phyloP scores from a whole-genome alignment of 495 filamentous ascomycete species.

The Hyaloscypha finlandica region DNA sequence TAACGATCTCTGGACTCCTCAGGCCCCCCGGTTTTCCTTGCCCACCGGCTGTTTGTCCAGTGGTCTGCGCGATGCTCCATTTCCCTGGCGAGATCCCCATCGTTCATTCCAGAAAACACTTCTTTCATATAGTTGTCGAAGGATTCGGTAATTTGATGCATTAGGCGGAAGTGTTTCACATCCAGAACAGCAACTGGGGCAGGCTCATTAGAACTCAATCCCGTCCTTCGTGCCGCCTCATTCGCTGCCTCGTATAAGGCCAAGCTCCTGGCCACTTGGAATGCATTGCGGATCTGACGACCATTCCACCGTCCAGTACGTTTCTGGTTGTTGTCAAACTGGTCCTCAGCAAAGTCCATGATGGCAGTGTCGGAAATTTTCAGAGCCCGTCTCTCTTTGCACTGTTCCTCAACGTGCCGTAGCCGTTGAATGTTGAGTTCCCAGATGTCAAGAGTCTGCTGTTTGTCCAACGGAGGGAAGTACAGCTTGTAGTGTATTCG shows the following conservation, averaged over 20 bases:
- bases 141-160: constrained; percentile 9
- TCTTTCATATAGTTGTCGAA: constrained; percentile 8
- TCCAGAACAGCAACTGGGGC: background rate
- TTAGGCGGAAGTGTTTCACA: constrained; percentile 1
- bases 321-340: constrained; percentile 15
- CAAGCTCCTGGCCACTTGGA: constrained; percentile 37
- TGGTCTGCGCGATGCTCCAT: constrained; percentile 7
- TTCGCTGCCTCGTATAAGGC: background rate
- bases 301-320: constrained; percentile 41
- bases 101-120: constrained; percentile 8
- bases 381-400: constrained; percentile 24
- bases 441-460: constrained; percentile 36
- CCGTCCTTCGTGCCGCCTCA: background rate
- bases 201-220: background rate
- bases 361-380: constrained; percentile 28
- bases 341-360: constrained; percentile 31
- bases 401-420: constrained; percentile 29
- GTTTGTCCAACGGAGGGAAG: constrained; percentile 29
- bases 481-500: constrained; percentile 20
- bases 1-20: constrained; percentile 2
- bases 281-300: constrained; percentile 48
- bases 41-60: too few relatives aligned
- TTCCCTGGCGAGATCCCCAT: background rate
- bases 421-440: constrained; percentile 34
- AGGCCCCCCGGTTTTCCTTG: too few relatives aligned